Conservation (phyloP, 2,329 filamentous ascomycete genomes). For the Chaetomium olivaceum region DNA sequence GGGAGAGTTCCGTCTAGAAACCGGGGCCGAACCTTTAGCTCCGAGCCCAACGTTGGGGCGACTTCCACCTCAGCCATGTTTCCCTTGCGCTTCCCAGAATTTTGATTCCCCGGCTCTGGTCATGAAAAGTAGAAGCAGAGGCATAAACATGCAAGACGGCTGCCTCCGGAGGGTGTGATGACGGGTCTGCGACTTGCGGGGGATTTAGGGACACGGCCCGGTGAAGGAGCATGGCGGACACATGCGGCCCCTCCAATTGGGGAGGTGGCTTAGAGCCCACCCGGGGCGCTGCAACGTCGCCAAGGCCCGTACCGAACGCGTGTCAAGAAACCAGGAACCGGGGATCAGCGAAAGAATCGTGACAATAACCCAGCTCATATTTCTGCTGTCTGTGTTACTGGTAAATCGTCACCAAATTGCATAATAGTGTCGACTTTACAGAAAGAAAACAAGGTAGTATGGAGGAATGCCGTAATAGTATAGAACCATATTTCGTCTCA, state of each 20-base stretch:
- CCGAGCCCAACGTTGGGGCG: conserved; percentile 84
- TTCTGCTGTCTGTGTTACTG: not conserved
- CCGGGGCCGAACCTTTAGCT: conserved; percentile 73
- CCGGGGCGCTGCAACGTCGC: not conserved
- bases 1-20: conserved; percentile 27
- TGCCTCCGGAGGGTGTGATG: conserved; percentile 9
- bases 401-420: not conserved
- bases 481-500: not conserved
- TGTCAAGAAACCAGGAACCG: not conserved
- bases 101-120: conserved; percentile 15
- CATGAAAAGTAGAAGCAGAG: conserved; percentile 25
- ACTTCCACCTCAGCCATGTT: conserved; percentile 80
- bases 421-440: not conserved
- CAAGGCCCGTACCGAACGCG: conserved; percentile 1
- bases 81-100: conserved; percentile 28
- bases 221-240: conserved; percentile 12
- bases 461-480: not conserved
- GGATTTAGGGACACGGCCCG: conserved; percentile 12
- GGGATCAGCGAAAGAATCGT: not conserved
- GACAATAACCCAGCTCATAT: not conserved
- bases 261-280: conserved; percentile 12
- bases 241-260: conserved; percentile 18
- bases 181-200: conserved; percentile 13
- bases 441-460: not conserved
- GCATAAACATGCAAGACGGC: conserved; percentile 21